Conservation (phyloP, 306 rosid species). For the Pterocarpus macrocarpus region DNA sequence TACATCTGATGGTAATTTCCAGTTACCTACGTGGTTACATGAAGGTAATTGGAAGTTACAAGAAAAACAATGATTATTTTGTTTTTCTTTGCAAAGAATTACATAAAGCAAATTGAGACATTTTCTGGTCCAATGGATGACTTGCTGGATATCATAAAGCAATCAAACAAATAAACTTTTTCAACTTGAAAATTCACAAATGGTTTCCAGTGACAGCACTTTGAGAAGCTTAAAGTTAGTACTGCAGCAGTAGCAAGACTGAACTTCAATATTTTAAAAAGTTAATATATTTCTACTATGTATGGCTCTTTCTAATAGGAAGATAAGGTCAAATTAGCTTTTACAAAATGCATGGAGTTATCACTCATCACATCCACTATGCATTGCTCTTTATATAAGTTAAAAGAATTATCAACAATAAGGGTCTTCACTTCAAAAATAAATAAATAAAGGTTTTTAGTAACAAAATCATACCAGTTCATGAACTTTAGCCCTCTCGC, state of each 20-base stretch:
- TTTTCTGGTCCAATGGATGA: not conserved
- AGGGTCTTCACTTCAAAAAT: too few relatives aligned
- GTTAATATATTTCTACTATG: not conserved
- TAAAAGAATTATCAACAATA: slow-evolving; percentile 20
- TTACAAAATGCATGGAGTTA: slow-evolving; percentile 1
- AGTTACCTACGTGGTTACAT: not conserved
- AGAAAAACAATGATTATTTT: not conserved
- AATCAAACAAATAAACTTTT: not conserved
- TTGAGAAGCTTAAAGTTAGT: not conserved
- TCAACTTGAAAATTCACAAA: not conserved
- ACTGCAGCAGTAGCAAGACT: not conserved
- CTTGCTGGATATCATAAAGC: not conserved
- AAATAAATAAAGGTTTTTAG: not conserved
- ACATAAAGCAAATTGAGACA: not conserved
- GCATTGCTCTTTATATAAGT: slow-evolving; percentile 7
- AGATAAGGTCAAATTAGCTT: slow-evolving; percentile 16
- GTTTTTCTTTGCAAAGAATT: not conserved
- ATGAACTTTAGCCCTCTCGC: slow-evolving; percentile 73
- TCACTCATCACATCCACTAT: slow-evolving; percentile 15
- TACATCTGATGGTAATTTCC: slow-evolving; percentile 4
- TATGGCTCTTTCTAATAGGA: slow-evolving; percentile 4
- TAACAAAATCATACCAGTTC: slow-evolving; percentile 61
- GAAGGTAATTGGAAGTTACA: not conserved
- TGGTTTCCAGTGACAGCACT: not conserved
- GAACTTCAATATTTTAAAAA: slow-evolving; percentile 8